These are phyloP conservation scores for Rhynchosporium agropyri DNA, from an alignment of 2,329 filamentous ascomycete species.

Conservation along the genomic window DNA sequence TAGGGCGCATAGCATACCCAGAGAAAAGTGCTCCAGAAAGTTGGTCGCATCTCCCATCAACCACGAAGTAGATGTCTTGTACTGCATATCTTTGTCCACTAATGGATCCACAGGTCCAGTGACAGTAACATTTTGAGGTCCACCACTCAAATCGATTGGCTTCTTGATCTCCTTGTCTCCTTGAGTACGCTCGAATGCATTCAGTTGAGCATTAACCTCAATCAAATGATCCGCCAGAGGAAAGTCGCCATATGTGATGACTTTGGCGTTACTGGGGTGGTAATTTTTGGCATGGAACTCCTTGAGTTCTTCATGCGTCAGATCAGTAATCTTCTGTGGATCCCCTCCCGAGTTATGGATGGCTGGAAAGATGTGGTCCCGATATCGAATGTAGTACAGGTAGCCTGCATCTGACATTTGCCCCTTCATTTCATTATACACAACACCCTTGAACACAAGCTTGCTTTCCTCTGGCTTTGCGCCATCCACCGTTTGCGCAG, in stretches of 20 bases:
- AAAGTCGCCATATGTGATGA: conserved; percentile 95
- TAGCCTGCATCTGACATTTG: conserved; percentile 98
- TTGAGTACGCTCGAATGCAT: conserved; percentile 69
- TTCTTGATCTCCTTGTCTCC: conserved; percentile 74
- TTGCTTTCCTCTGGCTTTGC: conserved; percentile 59
- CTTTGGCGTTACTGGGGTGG: conserved; percentile 94
- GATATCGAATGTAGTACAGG: conserved; percentile 92
- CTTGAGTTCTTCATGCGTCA: conserved; percentile 87
- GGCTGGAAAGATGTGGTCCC: conserved; percentile 89
- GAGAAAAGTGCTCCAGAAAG: conserved; percentile 83
- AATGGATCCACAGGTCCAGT: conserved; percentile 84
- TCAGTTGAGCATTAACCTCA: conserved; percentile 75
- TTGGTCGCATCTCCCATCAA: conserved; percentile 81
- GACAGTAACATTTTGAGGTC: conserved; percentile 70
- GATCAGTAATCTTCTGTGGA: conserved; percentile 91
- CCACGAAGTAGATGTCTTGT: conserved; percentile 94
- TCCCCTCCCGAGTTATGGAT: conserved; percentile 98
- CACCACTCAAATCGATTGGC: conserved; percentile 70
- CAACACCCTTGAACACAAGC: conserved; percentile 93
- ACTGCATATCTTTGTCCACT: conserved; percentile 82
- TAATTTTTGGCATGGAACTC: conserved; percentile 92
- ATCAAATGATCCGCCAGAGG: conserved; percentile 78
- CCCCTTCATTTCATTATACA: conserved; percentile 99
- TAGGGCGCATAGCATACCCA: conserved; percentile 79
- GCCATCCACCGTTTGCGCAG: conserved; percentile 48